These are phyloP conservation scores for Boletellus sp. DNA, from an alignment of 768 basidiomycete species.

Conservation along the genomic window DNA sequence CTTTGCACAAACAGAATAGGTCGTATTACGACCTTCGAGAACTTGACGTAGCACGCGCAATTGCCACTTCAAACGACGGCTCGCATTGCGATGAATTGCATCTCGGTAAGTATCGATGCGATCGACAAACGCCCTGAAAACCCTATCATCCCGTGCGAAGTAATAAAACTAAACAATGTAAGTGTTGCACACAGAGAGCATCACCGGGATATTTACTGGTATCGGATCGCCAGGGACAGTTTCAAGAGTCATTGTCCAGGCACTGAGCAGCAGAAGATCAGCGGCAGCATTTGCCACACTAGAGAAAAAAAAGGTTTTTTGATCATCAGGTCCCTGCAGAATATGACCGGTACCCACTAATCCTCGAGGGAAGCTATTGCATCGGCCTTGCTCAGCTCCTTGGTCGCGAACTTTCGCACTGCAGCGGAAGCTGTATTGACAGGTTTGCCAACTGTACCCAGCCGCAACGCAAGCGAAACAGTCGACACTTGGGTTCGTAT, in stretches of 20 bases:
- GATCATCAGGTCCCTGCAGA: background rate
- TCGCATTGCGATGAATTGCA: conserved; percentile 46
- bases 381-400: conserved; percentile 74
- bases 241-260: conserved; percentile 68
- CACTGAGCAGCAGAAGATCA: conserved; percentile 77
- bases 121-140: conserved; percentile 64
- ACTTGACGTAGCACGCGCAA: conserved; percentile 57
- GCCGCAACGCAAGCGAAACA: conserved; percentile 65
- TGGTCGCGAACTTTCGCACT: conserved; percentile 85
- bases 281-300: conserved; percentile 88
- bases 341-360: conserved; percentile 58
- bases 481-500: conserved; percentile 67
- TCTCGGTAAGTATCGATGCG: conserved; percentile 36
- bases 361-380: conserved; percentile 83
- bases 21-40: conserved; percentile 62
- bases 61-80: conserved; percentile 67
- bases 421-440: conserved; percentile 70
- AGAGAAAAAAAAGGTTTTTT: background rate
- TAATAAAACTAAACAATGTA: conserved; percentile 56
- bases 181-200: background rate
- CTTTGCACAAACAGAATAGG: conserved; percentile 53
- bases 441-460: conserved; percentile 66
- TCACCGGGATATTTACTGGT: conserved; percentile 51
- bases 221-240: conserved; percentile 59
- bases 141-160: conserved; percentile 90